Evolutionary conservation across 371 early-diverging fungal species (phyloP).

Genomic region (Mortierella sp.): DNA sequence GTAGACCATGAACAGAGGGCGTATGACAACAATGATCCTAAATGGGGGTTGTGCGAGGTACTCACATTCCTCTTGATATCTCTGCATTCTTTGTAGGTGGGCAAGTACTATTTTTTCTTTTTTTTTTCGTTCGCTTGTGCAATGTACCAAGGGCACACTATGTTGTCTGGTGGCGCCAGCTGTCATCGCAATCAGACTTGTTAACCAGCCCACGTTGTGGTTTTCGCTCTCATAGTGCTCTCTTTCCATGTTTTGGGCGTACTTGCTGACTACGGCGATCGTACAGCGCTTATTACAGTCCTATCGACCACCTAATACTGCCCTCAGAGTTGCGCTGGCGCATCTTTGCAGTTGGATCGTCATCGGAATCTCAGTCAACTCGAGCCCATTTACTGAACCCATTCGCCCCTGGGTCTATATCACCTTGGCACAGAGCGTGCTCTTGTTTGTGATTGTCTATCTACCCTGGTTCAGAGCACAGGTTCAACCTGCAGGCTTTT

Average conservation of each 20-base stretch:
- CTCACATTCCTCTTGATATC: conserved; percentile 1
- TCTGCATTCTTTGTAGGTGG: conserved; percentile 23
- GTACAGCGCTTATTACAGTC: conserved; percentile 45
- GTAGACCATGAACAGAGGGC: conserved; percentile 23
- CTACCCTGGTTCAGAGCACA: conserved; percentile 54
- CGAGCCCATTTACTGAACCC: conserved; percentile 45
- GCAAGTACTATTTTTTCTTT: conserved; percentile 21
- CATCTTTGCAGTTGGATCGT: conserved; percentile 42
- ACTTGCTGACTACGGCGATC: conserved; percentile 37
- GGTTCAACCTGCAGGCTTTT: conserved; percentile 57
- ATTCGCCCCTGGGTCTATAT: conserved; percentile 56
- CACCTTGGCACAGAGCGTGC: conserved; percentile 55
- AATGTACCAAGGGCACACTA: background rate
- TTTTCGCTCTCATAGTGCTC: conserved; percentile 53
- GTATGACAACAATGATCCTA: background rate
- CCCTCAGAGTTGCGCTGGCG: conserved; percentile 38
- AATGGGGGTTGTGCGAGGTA: background rate
- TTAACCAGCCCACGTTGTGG: background rate
- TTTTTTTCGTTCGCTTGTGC: background rate
- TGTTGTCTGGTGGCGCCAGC: background rate
- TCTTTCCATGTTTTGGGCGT: conserved; percentile 45
- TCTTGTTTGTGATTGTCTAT: conserved; percentile 57
- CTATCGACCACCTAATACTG: conserved; percentile 35
- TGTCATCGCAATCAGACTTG: no score
- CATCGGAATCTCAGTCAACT: conserved; percentile 27